A percentile compares a stretch with the other conserved stretches of the same genome.
phyloP scores from a whole-genome alignment of 805 yeast species.

The Vanderwaltozyma verrucispora region DNA sequence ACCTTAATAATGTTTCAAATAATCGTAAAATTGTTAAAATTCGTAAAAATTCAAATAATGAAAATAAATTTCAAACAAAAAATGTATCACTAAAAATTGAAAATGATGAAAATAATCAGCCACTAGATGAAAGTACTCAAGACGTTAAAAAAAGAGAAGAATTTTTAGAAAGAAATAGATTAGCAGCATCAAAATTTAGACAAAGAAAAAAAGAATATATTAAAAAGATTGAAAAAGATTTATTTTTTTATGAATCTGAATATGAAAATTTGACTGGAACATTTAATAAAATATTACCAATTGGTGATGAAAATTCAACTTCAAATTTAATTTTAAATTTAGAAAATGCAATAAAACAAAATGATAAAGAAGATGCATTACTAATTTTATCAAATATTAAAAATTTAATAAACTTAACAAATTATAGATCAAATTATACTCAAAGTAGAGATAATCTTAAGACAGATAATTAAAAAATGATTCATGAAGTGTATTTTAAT shows the following conservation, averaged over 20 bases:
- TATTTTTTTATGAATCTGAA: constrained; percentile 57
- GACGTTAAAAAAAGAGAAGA: constrained; percentile 40
- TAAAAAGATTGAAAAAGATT: constrained; percentile 70
- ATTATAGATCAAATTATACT: neutral
- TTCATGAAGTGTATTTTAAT: too few species aligned
- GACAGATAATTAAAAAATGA: too few species aligned
- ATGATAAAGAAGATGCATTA: neutral
- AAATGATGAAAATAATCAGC: neutral
- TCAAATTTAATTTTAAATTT: too few species aligned
- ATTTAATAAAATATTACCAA: constrained; percentile 7
- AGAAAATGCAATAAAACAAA: neutral
- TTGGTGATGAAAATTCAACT: neutral
- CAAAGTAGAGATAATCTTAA: neutral
- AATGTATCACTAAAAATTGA: too few species aligned
- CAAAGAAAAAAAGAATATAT: constrained; percentile 87
- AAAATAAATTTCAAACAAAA: too few species aligned
- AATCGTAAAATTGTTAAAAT: neutral
- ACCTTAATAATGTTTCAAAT: neutral
- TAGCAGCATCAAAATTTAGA: constrained; percentile 93
- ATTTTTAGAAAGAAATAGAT: constrained; percentile 80
- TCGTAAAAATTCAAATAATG: neutral
- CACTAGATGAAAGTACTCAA: constrained; percentile 54
- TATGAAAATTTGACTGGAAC: constrained; percentile 42
- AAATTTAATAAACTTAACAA: neutral
- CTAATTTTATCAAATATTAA: neutral